Conservation (phyloP, 2,329 filamentous ascomycete genomes). For the Clonostachys rhizophaga region DNA sequence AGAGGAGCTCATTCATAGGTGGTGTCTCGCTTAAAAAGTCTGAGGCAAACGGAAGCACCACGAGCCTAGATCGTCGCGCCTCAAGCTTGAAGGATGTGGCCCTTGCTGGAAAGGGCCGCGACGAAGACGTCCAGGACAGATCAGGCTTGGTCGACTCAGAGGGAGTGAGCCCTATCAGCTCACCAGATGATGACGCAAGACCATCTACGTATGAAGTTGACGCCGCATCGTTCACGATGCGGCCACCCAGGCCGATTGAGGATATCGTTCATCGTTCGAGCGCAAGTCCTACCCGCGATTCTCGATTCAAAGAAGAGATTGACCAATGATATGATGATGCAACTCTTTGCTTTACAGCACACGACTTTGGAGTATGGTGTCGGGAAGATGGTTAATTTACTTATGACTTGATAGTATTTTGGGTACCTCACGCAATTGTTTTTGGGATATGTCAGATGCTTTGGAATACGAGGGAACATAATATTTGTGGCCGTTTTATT, state of each 20-base stretch:
- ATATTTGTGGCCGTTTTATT: too few relatives aligned
- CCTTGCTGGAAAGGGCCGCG: constrained; percentile 26
- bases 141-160: constrained; percentile 16
- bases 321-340: not conserved
- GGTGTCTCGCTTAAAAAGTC: constrained; percentile 38
- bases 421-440: too few relatives aligned
- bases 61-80: constrained; percentile 33
- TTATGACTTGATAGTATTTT: too few relatives aligned
- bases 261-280: constrained; percentile 27
- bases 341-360: too few relatives aligned
- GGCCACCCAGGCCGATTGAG: constrained; percentile 28
- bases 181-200: constrained; percentile 24
- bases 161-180: constrained; percentile 31
- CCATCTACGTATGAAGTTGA: constrained; percentile 5
- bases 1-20: constrained; percentile 38
- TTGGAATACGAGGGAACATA: too few relatives aligned
- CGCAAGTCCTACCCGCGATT: constrained; percentile 50
- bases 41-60: constrained; percentile 35
- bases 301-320: constrained; percentile 56
- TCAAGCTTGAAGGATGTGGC: constrained; percentile 41
- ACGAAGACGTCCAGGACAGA: not conserved
- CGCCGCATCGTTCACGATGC: constrained; percentile 16
- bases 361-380: too few relatives aligned
- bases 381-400: too few relatives aligned
- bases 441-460: too few relatives aligned